Evolutionary conservation across 164 flowering plant genomes (phyloP).

Genomic region (Berberis vulgaris): DNA sequence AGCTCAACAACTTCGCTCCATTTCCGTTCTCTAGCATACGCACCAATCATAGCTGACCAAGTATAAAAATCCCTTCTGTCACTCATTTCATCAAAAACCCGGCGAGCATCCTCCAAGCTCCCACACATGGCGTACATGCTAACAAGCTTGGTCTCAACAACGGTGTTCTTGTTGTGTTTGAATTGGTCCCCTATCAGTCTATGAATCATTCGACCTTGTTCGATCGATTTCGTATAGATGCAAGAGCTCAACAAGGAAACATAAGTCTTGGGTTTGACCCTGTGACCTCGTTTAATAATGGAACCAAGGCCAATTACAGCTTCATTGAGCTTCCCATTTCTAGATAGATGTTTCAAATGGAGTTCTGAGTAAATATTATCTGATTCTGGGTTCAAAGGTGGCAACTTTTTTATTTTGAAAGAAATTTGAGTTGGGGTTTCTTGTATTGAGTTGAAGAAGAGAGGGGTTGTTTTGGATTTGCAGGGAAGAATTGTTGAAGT

Average conservation of each 20-base stretch:
- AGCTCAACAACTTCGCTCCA: constrained; percentile 18
- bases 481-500: constrained; percentile 7
- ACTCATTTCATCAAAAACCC: constrained; percentile 18
- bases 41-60: constrained; percentile 28
- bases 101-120: constrained; percentile 19
- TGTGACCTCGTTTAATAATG: constrained; percentile 3
- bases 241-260: constrained; percentile 21
- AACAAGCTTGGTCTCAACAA: constrained; percentile 20
- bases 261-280: constrained; percentile 20
- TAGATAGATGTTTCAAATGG: constrained; percentile 15
- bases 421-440: background rate
- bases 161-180: constrained; percentile 5
- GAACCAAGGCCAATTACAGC: constrained; percentile 18
- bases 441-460: background rate
- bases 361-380: constrained; percentile 4
- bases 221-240: constrained; percentile 19
- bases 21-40: constrained; percentile 18
- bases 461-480: constrained; percentile 9
- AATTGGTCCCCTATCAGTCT: constrained; percentile 5
- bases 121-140: constrained; percentile 29
- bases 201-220: constrained; percentile 19
- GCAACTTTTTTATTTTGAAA: constrained; percentile 4
- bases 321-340: constrained; percentile 20
- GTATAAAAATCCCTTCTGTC: constrained; percentile 16
- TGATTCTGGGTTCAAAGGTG: background rate